Percentiles rank a stretch among this genome's conserved stretches.
Conservation (phyloP, 2,329 filamentous ascomycete species). For the Apiospora hydei region DNA sequence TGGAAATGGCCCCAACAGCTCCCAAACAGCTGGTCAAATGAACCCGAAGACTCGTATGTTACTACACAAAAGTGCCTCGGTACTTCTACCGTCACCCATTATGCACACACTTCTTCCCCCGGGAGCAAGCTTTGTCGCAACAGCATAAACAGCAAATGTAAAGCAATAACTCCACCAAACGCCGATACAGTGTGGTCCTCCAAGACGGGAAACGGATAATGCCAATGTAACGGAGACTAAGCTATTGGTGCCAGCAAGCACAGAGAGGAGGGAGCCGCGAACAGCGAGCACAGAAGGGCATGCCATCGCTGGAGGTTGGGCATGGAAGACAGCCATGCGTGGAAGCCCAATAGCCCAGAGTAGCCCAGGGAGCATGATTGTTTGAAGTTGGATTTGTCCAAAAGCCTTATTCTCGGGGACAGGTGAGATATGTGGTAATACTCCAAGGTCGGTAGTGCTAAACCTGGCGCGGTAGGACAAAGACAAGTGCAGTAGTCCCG, state of each 20-base stretch:
- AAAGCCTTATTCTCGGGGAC: background rate
- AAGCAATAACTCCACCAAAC: conserved; percentile 29
- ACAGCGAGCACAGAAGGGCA: conserved; percentile 22
- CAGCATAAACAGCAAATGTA: conserved; percentile 26
- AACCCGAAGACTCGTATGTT: background rate
- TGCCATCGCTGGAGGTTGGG: background rate
- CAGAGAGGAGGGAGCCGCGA: background rate
- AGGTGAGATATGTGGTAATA: background rate
- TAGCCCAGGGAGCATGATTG: background rate
- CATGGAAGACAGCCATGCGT: background rate
- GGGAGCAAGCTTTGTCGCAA: conserved; percentile 9
- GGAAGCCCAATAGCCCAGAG: background rate
- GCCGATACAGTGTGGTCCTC: conserved; percentile 28
- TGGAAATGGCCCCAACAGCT: background rate
- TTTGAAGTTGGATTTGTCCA: conserved; percentile 5
- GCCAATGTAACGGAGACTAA: conserved; percentile 23
- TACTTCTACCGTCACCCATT: conserved; percentile 3
- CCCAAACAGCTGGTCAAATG: conserved; percentile 2
- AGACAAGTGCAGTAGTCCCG: background rate
- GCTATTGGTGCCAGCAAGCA: conserved; percentile 12
- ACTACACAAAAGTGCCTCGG: conserved; percentile 3
- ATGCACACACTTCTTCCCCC: background rate
- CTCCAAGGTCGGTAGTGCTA: background rate
- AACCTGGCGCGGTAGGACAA: background rate
- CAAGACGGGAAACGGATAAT: conserved; percentile 19